A percentile compares a stretch with the other conserved stretches of the same genome.
These are phyloP conservation scores for Fistulinella staudtii DNA, from an alignment of 1,284 basidiomycete species.

Conservation along the genomic window DNA sequence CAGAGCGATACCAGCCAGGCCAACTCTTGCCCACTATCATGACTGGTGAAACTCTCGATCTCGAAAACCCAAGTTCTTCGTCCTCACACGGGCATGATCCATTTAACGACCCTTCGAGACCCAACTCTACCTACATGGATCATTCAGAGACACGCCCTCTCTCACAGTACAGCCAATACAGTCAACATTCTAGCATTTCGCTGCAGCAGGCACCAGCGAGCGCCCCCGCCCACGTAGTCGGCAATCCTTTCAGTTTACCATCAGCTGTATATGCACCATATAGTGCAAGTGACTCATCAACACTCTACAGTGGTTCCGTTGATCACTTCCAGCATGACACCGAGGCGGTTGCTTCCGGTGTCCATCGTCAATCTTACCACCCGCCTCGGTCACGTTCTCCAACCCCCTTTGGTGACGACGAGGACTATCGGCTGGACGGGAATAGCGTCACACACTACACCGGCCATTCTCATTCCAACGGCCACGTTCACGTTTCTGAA, in stretches of 20 bases:
- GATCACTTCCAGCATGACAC: slow-evolving; percentile 55
- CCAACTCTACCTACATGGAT: slow-evolving; percentile 25
- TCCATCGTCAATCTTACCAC: slow-evolving; percentile 44
- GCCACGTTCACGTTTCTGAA: slow-evolving; percentile 29
- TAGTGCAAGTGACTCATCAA: no score
- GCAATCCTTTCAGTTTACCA: slow-evolving; percentile 24
- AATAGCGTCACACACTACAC: slow-evolving; percentile 53
- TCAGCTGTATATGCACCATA: slow-evolving; percentile 8
- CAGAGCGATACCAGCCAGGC: slow-evolving; percentile 34
- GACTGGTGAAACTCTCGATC: slow-evolving; percentile 35
- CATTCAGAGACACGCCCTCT: slow-evolving; percentile 21
- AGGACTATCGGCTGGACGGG: slow-evolving; percentile 57
- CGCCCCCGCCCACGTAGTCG: slow-evolving; percentile 16
- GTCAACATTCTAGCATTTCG: slow-evolving; percentile 20
- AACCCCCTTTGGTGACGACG: slow-evolving; percentile 66
- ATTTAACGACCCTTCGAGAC: slow-evolving; percentile 24
- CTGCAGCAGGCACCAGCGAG: slow-evolving; percentile 22
- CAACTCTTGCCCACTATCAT: slow-evolving; percentile 34
- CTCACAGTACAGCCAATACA: slow-evolving; percentile 28
- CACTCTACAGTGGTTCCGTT: slow-evolving; percentile 18
- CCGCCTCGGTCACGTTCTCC: slow-evolving; percentile 65
- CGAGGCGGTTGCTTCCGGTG: slow-evolving; percentile 64
- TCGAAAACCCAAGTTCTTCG: slow-evolving; percentile 28
- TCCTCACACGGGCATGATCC: slow-evolving; percentile 25
- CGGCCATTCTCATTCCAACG: slow-evolving; percentile 33